These are phyloP conservation scores for Gynochthodes officinalis DNA, from an alignment of 257 asterid species.

Conservation along the genomic window DNA sequence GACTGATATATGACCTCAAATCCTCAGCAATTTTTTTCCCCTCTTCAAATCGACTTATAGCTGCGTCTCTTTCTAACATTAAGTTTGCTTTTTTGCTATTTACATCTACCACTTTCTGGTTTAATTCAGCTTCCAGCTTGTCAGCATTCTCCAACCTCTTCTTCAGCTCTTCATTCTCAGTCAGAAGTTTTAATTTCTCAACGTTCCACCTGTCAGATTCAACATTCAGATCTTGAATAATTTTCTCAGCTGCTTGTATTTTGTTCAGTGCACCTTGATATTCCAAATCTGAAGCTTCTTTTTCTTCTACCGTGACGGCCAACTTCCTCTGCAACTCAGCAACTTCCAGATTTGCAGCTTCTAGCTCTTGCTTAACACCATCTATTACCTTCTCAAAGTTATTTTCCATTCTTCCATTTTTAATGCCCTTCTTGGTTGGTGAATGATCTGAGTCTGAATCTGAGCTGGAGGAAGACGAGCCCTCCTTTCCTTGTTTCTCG, in stretches of 20 bases:
- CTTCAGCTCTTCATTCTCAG: conserved; percentile 42
- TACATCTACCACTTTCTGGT: conserved; percentile 46
- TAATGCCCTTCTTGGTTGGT: conserved; percentile 34
- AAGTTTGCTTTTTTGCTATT: conserved; percentile 29
- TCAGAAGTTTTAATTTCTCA: conserved; percentile 42
- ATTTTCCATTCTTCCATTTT: conserved; percentile 44
- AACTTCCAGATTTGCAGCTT: conserved; percentile 55
- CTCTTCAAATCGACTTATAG: conserved; percentile 33
- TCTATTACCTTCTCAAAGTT: conserved; percentile 30
- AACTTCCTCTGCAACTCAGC: conserved; percentile 51
- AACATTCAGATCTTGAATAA: conserved; percentile 36
- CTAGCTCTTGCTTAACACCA: conserved; percentile 44
- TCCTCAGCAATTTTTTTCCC: conserved; percentile 41
- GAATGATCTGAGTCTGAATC: conserved; percentile 67
- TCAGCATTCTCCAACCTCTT: conserved; percentile 40
- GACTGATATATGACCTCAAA: conserved; percentile 27
- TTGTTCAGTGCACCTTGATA: conserved; percentile 39
- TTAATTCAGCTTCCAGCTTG: conserved; percentile 45
- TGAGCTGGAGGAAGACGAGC: conserved; percentile 65
- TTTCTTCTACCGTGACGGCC: conserved; percentile 44
- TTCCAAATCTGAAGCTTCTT: conserved; percentile 47
- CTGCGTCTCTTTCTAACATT: conserved; percentile 40
- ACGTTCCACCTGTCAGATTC: conserved; percentile 40
- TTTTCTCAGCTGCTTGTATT: conserved; percentile 45
- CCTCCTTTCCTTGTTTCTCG: conserved; percentile 41